Base-by-base conservation (phyloP, 164 flowering plant genomes). In the Aristolochia contorta region DNA sequence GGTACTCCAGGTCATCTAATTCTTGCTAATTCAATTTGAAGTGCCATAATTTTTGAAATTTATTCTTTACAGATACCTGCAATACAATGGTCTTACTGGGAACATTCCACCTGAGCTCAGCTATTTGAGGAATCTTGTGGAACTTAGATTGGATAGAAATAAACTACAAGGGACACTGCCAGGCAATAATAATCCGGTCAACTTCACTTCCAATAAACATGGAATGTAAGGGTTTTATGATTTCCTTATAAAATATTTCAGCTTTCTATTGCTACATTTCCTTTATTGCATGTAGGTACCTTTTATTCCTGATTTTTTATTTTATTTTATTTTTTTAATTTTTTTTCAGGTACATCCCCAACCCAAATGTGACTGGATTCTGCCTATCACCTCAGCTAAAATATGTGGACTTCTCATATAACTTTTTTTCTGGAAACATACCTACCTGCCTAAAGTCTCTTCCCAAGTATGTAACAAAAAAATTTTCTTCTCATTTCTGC, bases 41-140 rank as follows among this genome's bases (percentile, higher is more conserved):
- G 43, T 10, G 1, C 7, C 43, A 37, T 37, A 37, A 4, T 3
- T 37, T 37, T 7, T 37, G 18, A 51, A 33, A 9, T 51, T 57
- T 68, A 37, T 47, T 66, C 58, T 6, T 59, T 73, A 49, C 79
- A 92, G 96, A 70, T 72, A 85, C 71, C 85, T 92, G 59, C 80
- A 85, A 67, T 85, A 82, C n/a, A 92, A 89, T 75, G 93, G 79
- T 58, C 76, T 92, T 67, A 80, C 85, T 43, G 96, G 96, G 33
- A 74, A 45, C 53, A 58, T 92, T 55, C 98, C 93, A 61, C 49
- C 73, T 23, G 89, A 83, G 77, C 73, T 92, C 63, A 82, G 83
- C 6, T 79, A 81, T 67, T 74, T 92, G 78, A 74, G 57, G 55
- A 55, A 74, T 68, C 96, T 92, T 47, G 64, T 70, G 64, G 90